Evolutionary conservation across 2,329 filamentous ascomycete species (phyloP).

Genomic region (Claviceps sp.): DNA sequence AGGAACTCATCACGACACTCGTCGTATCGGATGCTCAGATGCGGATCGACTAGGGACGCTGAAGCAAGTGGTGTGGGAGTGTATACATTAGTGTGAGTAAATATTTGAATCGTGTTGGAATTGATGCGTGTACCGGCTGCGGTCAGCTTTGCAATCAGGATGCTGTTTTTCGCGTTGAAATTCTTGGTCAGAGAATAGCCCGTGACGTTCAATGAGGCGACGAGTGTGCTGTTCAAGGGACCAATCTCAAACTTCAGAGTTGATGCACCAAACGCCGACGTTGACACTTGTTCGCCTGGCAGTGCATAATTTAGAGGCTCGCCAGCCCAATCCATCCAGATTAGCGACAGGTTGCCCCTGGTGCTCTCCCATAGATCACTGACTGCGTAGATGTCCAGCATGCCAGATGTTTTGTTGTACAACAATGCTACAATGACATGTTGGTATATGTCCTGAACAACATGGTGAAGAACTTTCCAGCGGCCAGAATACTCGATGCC

Average conservation of each 20-base stretch:
- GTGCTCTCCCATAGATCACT: constrained; percentile 3
- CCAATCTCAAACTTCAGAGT: constrained; percentile 3
- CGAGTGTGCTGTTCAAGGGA: constrained; percentile 5
- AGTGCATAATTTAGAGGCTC: background rate
- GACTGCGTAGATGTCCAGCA: constrained; percentile 30
- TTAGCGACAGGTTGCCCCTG: background rate
- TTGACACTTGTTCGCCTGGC: background rate
- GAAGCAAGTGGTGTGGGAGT: constrained; percentile 1
- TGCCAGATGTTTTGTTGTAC: constrained; percentile 34
- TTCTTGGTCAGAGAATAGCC: background rate
- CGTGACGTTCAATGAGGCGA: constrained; percentile 4
- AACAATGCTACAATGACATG: constrained; percentile 46
- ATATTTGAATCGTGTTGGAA: background rate
- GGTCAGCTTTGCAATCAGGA: constrained; percentile 4
- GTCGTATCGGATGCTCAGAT: background rate
- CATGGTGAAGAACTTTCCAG: constrained; percentile 50
- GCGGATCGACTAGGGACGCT: constrained; percentile 1
- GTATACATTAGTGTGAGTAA: constrained; percentile 2
- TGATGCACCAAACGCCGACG: background rate
- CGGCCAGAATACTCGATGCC: constrained; percentile 49
- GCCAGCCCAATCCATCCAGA: constrained; percentile 5
- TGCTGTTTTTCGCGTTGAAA: background rate
- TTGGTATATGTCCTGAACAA: constrained; percentile 42
- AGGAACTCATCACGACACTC: background rate
- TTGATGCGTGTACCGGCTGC: constrained; percentile 3